Base-by-base conservation (phyloP, 768 basidiomycete species). In the Boletus barrowsii region DNA sequence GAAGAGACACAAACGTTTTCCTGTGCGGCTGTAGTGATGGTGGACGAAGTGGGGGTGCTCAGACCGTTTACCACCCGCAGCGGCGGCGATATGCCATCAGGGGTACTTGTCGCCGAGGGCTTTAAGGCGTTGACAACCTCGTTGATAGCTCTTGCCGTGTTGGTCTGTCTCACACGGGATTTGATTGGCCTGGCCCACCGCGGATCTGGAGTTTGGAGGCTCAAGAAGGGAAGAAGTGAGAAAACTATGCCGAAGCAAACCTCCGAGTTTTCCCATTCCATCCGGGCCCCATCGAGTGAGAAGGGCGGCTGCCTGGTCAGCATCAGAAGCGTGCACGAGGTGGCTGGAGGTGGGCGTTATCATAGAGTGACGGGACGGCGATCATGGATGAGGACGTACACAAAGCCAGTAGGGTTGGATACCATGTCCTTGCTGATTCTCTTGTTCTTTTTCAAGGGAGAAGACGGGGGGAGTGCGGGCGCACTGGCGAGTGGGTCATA, bases 111-210 rank as follows among this genome's bases (percentile, higher is more conserved):
- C 62, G 74, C 75, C 48, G 80, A 82, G 42, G 84, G 82, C 62
- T 85, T 83, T 65, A 86, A 74, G 11, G 84, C 83, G 62, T 79
- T 86, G 50, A 89, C 83, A 43, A 89, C 87, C 70, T 92, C 83
- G 65, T 88, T 90, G 63, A 92, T 76, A 20, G 84, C 89, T 71
- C 72, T 80, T 49, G 82, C 86, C 68, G 86, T 87, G 63, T 83
- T 84, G 53, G 72, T 77, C 58, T 82, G 76, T 54, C 83, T 80
- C 55, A 93, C 79, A 47, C 81, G 80, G 65, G 85, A 79, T 76
- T 93, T 94, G 75, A 94, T 93, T 58, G 90, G 90, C 69, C 77
- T 80, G 41, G 90, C 91, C 93, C 93, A 94, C 57, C 79, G 82
- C 59, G 91, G 91, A 79, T 91, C 92, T 93, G 68, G 62, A 61